Conservation (phyloP, 1,284 basidiomycete genomes). For the Porodaedalea pini region DNA sequence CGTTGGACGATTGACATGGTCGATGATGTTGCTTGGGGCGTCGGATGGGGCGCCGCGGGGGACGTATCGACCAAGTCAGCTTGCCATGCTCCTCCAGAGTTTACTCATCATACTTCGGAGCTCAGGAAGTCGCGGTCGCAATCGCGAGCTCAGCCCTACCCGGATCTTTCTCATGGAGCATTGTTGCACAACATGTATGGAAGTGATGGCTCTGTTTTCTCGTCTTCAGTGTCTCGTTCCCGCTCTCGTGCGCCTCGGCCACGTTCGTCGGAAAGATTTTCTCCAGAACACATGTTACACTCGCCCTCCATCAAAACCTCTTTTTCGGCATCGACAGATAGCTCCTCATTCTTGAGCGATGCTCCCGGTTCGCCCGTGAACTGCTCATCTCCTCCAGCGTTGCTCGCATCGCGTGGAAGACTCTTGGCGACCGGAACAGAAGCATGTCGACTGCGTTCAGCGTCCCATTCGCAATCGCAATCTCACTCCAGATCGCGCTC, state of each 20-base stretch:
- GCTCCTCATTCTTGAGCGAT: neutral
- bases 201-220: neutral
- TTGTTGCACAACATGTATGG: neutral
- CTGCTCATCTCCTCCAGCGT: neutral
- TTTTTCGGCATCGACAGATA: neutral
- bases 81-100: neutral
- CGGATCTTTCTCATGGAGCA: slow-evolving; percentile 1
- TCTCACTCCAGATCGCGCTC: slow-evolving; percentile 14
- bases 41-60: slow-evolving; percentile 63
- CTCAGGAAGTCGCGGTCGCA: slow-evolving; percentile 9
- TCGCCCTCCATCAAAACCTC: neutral
- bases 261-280: neutral
- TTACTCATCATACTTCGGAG: neutral
- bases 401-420: neutral
- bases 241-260: slow-evolving; percentile 5
- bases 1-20: slow-evolving; percentile 78
- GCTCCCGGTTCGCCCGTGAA: neutral
- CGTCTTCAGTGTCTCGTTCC: slow-evolving; percentile 7
- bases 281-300: neutral
- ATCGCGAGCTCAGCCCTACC: slow-evolving; percentile 17
- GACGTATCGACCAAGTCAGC: slow-evolving; percentile 34
- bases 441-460: neutral
- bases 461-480: neutral
- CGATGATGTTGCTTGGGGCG: slow-evolving; percentile 74
- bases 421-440: neutral